A percentile compares a stretch with the other conserved stretches of the same genome.
Conservation (phyloP, 2,329 filamentous ascomycete species). For the Paecilomyces dactylethromorphus region DNA sequence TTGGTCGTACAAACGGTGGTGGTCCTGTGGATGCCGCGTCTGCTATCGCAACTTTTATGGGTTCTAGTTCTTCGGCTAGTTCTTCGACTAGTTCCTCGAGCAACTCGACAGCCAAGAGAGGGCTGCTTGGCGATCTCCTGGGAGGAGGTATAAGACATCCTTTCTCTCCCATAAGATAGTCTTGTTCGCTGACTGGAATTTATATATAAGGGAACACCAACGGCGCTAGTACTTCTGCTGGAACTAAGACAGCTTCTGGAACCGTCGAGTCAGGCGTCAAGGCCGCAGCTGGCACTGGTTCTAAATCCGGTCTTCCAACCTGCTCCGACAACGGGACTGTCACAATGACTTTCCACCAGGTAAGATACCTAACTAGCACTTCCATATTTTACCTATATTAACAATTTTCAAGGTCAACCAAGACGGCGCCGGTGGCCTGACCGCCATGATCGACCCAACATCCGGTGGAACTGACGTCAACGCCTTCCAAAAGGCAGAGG, state of each 20-base stretch:
- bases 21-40: conserved; percentile 53
- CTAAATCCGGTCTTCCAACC: conserved; percentile 53
- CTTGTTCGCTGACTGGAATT: background rate
- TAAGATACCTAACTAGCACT: conserved; percentile 2
- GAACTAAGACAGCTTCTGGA: conserved; percentile 43
- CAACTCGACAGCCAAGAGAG: conserved; percentile 8
- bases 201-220: conserved; percentile 17
- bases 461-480: conserved; percentile 55
- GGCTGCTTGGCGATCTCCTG: conserved; percentile 16
- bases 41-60: conserved; percentile 58
- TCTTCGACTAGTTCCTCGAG: conserved; percentile 8
- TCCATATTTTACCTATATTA: background rate
- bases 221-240: conserved; percentile 27
- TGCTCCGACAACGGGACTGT: conserved; percentile 54
- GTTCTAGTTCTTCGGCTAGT: conserved; percentile 7
- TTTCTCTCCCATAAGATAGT: background rate
- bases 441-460: conserved; percentile 54
- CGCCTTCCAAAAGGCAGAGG: conserved; percentile 55
- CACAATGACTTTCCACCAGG: conserved; percentile 59
- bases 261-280: conserved; percentile 49
- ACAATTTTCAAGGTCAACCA: conserved; percentile 50
- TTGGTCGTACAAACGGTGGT: conserved; percentile 58
- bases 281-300: conserved; percentile 49
- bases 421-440: conserved; percentile 60
- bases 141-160: conserved; percentile 14